Evolutionary conservation across 164 flowering plant species (phyloP).

Genomic region (Cinnamomum micranthum): DNA sequence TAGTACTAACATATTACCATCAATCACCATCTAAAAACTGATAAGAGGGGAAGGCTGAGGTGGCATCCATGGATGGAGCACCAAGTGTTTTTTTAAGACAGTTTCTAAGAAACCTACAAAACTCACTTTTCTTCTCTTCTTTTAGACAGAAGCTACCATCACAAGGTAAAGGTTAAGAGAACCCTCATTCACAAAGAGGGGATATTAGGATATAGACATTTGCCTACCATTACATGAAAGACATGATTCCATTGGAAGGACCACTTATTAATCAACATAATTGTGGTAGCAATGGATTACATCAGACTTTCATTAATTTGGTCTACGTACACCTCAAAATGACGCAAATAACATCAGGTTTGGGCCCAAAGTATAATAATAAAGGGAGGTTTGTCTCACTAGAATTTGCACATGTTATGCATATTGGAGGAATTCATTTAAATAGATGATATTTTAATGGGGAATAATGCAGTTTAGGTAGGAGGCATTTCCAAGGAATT

Average conservation of each 20-base stretch:
- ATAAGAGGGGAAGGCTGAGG: constrained; percentile 6
- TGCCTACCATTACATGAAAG: constrained; percentile 5
- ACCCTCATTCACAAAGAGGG: background rate
- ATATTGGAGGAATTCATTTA: too few relatives aligned
- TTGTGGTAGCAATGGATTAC: constrained; percentile 4
- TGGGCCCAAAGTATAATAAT: background rate
- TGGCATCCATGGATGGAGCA: constrained; percentile 17
- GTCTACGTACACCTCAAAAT: background rate
- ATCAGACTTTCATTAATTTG: constrained; percentile 8
- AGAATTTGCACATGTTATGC: too few relatives aligned
- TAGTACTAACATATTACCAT: constrained; percentile 1
- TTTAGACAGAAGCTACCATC: background rate
- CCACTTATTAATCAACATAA: constrained; percentile 10
- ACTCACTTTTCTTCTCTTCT: constrained; percentile 4
- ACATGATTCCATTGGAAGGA: constrained; percentile 9
- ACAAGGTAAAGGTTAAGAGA: constrained; percentile 6
- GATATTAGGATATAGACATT: background rate
- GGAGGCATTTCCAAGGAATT: too few relatives aligned
- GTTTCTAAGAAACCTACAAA: constrained; percentile 13
- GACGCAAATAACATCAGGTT: background rate
- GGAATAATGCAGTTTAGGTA: too few relatives aligned
- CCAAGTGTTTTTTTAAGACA: constrained; percentile 4
- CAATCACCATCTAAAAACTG: constrained; percentile 14
- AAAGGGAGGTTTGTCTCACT: too few relatives aligned
- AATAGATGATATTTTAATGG: too few relatives aligned